Evolutionary conservation across 202 grass and related monocot species (phyloP), one percentile per base, ranked within the genome.

Genomic region (Carex sylvatica): DNA sequence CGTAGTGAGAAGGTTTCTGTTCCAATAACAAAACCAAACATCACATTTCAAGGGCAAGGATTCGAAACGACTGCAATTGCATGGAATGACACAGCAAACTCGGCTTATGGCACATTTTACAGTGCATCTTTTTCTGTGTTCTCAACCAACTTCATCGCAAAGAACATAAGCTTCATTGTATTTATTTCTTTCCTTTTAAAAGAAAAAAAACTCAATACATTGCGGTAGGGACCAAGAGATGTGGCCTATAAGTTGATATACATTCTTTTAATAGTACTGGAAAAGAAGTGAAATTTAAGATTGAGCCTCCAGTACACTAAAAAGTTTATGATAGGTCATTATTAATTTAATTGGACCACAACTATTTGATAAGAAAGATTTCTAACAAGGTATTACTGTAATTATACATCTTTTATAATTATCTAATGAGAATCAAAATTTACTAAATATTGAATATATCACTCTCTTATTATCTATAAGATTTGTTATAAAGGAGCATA

Each of bases 131-230:
- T 91, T 54, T 55, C 85, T 0, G 71, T 94, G 24, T 92, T 87
- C 30, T 89, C 88, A 2, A 19, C 83, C 31, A 91, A 93, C 58
- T 97, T 97, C 33, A 55, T 91, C 0, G 92, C 90, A 0, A 94
- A 91, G 22, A 97, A 97, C 87, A 92, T 97, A 84, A 97, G 94
- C 59, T 97, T 94, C 92, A 89, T 91, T 38, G 94, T 94, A 94
- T 61, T 26, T 8, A 58, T 15, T 11, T 13, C 14, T 51, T 75
- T 46, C 0, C 4, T 65, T 47, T 26, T 52, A 24, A 74, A 74
- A 53, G 11, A 54, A 52, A 65, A 24, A 1, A 14, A 14, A 26
- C 1, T 54, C 9, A 55, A 30, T 33, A 23, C 72, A 75, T 24
- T 22, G 28, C 14, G 14, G 13, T 71, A 75, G 24, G 14, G 13